Conservation (phyloP, 139 green algal genomes). For the Chlamydomonas asymmetrica region DNA sequence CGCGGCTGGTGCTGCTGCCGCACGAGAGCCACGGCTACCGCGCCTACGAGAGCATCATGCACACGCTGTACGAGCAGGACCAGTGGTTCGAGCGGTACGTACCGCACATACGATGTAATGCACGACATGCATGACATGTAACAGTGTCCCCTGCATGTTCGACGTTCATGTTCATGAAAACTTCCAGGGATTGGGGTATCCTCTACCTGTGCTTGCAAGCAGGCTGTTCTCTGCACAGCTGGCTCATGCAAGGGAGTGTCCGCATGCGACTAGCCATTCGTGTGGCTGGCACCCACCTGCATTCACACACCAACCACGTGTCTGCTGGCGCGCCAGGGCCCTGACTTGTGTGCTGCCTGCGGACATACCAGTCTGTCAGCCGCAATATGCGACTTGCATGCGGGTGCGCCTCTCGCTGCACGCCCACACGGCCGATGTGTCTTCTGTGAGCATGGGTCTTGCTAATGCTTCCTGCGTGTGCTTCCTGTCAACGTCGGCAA, state of each 20-base stretch:
- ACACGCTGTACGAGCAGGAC: constrained; percentile 82
- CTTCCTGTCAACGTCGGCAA: neutral
- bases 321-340: too few relatives aligned
- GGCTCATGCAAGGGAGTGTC: neutral
- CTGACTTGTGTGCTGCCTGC: too few relatives aligned
- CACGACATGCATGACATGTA: neutral
- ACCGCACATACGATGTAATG: neutral
- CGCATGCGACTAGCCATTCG: neutral
- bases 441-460: neutral
- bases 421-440: too few relatives aligned
- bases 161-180: too few relatives aligned
- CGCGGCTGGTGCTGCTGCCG: constrained; percentile 90
- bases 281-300: too few relatives aligned
- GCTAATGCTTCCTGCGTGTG: neutral
- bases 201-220: neutral
- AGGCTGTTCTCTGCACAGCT: neutral
- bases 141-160: neutral
- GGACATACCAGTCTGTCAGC: too few relatives aligned
- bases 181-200: neutral
- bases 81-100: constrained; percentile 64
- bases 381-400: too few relatives aligned
- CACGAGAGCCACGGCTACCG: constrained; percentile 91
- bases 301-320: too few relatives aligned
- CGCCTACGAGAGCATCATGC: constrained; percentile 74
- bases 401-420: too few relatives aligned